These are phyloP conservation scores for Tilletia caries DNA, from an alignment of 1,284 basidiomycete species.

Conservation along the genomic window DNA sequence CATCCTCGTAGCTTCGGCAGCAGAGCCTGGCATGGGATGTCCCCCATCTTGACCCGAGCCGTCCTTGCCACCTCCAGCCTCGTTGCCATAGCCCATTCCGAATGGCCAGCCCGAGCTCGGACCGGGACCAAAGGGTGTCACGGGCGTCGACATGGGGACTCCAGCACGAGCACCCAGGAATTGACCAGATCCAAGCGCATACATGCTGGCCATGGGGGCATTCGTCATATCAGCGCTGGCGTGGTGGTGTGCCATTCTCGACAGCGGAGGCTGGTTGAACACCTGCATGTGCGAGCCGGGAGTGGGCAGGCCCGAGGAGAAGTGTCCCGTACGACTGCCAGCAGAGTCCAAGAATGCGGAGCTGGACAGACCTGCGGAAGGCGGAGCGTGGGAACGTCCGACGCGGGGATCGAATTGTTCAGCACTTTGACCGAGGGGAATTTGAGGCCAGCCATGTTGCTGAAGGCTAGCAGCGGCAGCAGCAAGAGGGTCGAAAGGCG, in stretches of 20 bases:
- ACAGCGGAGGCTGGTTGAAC: neutral
- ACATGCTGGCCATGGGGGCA: neutral
- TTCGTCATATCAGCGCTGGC: neutral
- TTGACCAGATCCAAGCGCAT: neutral
- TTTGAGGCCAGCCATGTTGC: neutral
- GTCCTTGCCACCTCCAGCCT: too few relatives aligned
- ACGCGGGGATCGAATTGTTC: neutral
- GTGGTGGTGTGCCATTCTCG: neutral
- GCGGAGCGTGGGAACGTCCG: neutral
- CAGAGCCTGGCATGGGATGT: neutral
- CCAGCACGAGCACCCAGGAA: neutral
- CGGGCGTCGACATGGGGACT: constrained; percentile 1
- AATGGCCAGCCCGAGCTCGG: neutral
- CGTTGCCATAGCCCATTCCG: neutral
- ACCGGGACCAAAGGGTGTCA: neutral
- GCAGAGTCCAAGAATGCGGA: neutral
- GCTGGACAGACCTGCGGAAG: neutral
- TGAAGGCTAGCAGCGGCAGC: neutral
- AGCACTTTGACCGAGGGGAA: neutral
- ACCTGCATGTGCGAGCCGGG: too few relatives aligned
- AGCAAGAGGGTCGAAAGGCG: neutral
- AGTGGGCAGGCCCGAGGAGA: too few relatives aligned
- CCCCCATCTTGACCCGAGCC: neutral
- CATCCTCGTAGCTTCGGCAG: neutral
- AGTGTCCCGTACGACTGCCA: too few relatives aligned